phyloP scores from a whole-genome alignment of 176 grass and related monocot genomes.

The Dendrocalamus sinicus region DNA sequence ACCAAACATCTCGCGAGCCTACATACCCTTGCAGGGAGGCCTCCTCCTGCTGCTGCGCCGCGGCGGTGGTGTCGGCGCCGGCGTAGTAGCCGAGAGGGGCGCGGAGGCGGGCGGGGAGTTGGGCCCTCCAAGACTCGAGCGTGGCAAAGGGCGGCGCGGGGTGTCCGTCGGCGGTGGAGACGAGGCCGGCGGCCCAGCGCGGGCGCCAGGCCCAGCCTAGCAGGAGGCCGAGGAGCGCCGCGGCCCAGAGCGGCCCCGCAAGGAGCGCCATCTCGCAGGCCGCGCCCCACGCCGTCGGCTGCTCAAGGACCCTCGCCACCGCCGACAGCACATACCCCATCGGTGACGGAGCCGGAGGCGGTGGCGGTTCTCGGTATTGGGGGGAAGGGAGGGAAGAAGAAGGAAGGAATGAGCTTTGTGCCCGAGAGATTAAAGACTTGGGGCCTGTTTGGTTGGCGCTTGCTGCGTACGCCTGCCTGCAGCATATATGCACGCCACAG shows the following conservation, averaged over 20 bases:
- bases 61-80: constrained; percentile 2
- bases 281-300: constrained; percentile 61
- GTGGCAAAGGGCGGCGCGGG: constrained; percentile 27
- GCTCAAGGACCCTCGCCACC: constrained; percentile 63
- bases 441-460: too few relatives aligned
- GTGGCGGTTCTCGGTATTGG: not conserved
- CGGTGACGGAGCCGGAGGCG: constrained; percentile 40
- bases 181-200: constrained; percentile 67
- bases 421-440: constrained; percentile 56
- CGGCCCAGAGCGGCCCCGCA: constrained; percentile 77
- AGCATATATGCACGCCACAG: too few relatives aligned
- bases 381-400: not conserved
- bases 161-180: constrained; percentile 31
- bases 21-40: constrained; percentile 49
- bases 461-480: too few relatives aligned
- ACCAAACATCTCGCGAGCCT: not conserved
- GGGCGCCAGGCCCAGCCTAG: constrained; percentile 95
- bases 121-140: constrained; percentile 57
- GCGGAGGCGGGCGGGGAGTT: constrained; percentile 59
- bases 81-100: constrained; percentile 43
- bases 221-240: constrained; percentile 75
- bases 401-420: constrained; percentile 39
- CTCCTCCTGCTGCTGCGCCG: constrained; percentile 10
- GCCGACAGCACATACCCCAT: constrained; percentile 81
- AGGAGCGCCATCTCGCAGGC: constrained; percentile 74